Base-by-base conservation (phyloP, 257 asterid species). In the Petunia secreta region DNA sequence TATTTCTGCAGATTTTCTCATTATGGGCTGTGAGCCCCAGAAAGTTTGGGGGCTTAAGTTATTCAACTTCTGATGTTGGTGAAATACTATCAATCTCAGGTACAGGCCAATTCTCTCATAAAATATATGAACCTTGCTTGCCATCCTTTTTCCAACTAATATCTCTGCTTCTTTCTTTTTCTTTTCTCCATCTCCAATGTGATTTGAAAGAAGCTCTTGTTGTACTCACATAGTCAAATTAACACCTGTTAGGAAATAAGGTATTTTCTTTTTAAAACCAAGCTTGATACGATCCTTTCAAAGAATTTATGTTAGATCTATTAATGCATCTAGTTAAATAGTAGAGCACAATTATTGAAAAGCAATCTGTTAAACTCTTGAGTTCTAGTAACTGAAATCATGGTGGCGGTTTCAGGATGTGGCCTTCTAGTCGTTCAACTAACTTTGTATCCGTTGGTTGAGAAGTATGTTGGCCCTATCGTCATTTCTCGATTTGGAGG, bases 1-100 rank as follows among this genome's bases (percentile, higher is more conserved):
- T 64, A 9, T 50, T 25, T 75, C 59, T 62, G 39, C 75, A 94
- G 98, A 94, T 93, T 89, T 95, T 95, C 83, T 89, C 98, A 11
- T 80, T 95, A 78, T 95, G 98, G 98, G 93, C 98, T 16, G 97
- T 87, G 67, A 95, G 94, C 82, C 90, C 98, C 46, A 87, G 63
- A 81, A 92, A 85, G 85, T 85, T 89, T 5, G 97, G 95, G 62
- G 98, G 98, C 16, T 86, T 95, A 80, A 85, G 91, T 78, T 90
- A 83, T 78, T 83, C 87, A 82, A 88, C 97, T 40, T 76, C 91
- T 53, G 90, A 86, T 81, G 95, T 94, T 59, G 98, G 98, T 85
- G 88, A 79, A 87, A 91, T 94, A 86, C 90, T 94, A 74, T 82
- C 97, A 37, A 87, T 94, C 78, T 74, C 98, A 79, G 97, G 98